Evolutionary conservation across 108 stramenopile species (phyloP).

Genomic region (Cyclotella choctawhatcheeana): DNA sequence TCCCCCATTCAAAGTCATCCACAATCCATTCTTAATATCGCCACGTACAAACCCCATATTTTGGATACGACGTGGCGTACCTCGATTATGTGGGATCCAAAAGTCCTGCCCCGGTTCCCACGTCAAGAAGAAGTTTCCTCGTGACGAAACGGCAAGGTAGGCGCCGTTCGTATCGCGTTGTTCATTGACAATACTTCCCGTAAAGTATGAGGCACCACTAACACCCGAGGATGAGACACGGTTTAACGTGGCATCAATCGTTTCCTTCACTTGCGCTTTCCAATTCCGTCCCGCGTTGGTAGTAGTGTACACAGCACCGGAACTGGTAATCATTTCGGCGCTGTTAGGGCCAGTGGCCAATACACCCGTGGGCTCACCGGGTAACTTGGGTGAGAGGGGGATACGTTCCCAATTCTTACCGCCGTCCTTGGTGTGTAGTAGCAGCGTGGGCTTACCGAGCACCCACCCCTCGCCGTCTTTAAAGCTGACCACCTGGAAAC

Average conservation of each 20-base stretch:
- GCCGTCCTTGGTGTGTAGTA: constrained; percentile 93
- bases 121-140: constrained; percentile 98
- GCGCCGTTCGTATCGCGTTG: constrained; percentile 84
- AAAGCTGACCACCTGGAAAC: constrained; percentile 89
- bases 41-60: constrained; percentile 97
- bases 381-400: constrained; percentile 96
- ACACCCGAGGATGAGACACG: constrained; percentile 91
- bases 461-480: constrained; percentile 95
- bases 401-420: constrained; percentile 97
- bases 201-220: constrained; percentile 94
- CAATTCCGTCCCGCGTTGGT: constrained; percentile 96
- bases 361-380: constrained; percentile 94
- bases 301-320: constrained; percentile 93
- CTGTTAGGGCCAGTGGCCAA: constrained; percentile 83
- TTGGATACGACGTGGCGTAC: constrained; percentile 94
- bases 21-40: constrained; percentile 91
- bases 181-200: constrained; percentile 91
- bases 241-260: constrained; percentile 97
- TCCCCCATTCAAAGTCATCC: constrained; percentile 98
- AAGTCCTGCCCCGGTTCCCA: constrained; percentile 98
- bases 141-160: constrained; percentile 90
- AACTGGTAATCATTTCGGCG: constrained; percentile 96
- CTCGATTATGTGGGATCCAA: constrained; percentile 98
- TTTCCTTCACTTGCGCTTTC: constrained; percentile 98
- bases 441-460: constrained; percentile 93